These are phyloP conservation scores for Coniochaeta hoffmannii DNA, from an alignment of 2,329 filamentous ascomycete genomes.

Conservation along the genomic window DNA sequence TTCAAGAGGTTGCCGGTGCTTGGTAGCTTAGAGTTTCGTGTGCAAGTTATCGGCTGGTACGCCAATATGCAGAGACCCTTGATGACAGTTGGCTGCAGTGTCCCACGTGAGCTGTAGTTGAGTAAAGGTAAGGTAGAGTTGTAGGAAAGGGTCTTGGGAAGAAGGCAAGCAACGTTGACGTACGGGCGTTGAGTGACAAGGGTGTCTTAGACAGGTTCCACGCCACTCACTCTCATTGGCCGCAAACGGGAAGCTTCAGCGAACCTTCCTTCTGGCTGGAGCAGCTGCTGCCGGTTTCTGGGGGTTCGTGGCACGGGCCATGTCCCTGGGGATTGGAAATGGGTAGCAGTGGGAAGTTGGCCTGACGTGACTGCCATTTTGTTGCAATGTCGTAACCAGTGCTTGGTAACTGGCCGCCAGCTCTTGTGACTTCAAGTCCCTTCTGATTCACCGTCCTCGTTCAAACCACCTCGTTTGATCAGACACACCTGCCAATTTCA, in stretches of 20 bases:
- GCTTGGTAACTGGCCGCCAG: not conserved
- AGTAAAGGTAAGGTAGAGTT: no score
- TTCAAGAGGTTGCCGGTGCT: not conserved
- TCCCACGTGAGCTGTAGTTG: not conserved
- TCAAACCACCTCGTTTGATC: not conserved
- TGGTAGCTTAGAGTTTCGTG: not conserved
- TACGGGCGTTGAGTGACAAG: not conserved
- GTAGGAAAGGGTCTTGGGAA: no score
- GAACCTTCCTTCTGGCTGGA: not conserved
- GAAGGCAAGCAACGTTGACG: conserved; percentile 1
- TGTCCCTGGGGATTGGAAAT: not conserved
- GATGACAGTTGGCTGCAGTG: not conserved
- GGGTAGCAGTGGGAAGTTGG: not conserved
- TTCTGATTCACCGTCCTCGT: not conserved
- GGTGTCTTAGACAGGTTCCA: not conserved
- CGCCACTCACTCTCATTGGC: not conserved
- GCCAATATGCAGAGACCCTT: not conserved
- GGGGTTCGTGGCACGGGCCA: not conserved
- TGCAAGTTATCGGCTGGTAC: not conserved
- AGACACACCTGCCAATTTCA: not conserved
- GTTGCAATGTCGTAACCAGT: not conserved
- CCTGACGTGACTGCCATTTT: not conserved
- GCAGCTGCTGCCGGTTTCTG: not conserved
- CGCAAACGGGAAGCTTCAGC: not conserved
- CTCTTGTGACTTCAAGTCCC: not conserved